These are phyloP conservation scores for Plasmodium sp. DNA, from an alignment of 169 alveolate genomes.

Conservation along the genomic window DNA sequence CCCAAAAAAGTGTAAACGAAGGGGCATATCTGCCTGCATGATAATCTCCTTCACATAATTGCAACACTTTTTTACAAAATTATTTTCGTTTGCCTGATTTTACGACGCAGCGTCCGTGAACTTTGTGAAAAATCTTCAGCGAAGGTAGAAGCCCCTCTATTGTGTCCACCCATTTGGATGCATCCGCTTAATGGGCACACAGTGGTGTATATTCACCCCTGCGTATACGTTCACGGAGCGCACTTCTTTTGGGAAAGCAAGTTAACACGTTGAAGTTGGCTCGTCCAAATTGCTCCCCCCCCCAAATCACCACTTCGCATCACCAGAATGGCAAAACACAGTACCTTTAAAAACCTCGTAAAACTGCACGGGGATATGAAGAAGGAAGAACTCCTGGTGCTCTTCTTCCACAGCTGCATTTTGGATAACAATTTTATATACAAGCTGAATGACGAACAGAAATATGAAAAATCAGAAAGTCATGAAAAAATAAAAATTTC, in stretches of 20 bases:
- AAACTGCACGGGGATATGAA: conserved; percentile 8
- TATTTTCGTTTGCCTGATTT: background rate
- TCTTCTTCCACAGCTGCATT: conserved; percentile 41
- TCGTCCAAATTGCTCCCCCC: background rate
- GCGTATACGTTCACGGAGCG: background rate
- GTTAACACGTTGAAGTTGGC: background rate
- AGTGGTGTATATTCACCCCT: background rate
- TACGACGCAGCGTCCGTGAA: background rate
- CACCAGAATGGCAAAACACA: conserved; percentile 3
- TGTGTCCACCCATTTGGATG: background rate
- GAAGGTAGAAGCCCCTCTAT: background rate
- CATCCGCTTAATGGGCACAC: background rate
- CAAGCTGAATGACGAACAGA: conserved; percentile 20
- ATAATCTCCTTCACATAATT: background rate
- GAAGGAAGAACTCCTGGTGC: conserved; percentile 45
- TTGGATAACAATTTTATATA: conserved; percentile 32
- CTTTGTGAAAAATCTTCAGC: background rate
- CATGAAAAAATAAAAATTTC: conserved; percentile 9
- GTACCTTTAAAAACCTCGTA: conserved; percentile 37
- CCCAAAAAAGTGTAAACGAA: background rate
- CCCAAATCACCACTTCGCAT: background rate
- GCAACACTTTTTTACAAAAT: background rate
- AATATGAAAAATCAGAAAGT: background rate
- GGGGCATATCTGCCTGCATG: background rate
- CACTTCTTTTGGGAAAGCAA: background rate